A percentile compares a stretch with the other conserved stretches of the same genome.
These are phyloP conservation scores for Fimicolochytrium jonesii DNA, from an alignment of 192 early-diverging fungal species.

Conservation along the genomic window DNA sequence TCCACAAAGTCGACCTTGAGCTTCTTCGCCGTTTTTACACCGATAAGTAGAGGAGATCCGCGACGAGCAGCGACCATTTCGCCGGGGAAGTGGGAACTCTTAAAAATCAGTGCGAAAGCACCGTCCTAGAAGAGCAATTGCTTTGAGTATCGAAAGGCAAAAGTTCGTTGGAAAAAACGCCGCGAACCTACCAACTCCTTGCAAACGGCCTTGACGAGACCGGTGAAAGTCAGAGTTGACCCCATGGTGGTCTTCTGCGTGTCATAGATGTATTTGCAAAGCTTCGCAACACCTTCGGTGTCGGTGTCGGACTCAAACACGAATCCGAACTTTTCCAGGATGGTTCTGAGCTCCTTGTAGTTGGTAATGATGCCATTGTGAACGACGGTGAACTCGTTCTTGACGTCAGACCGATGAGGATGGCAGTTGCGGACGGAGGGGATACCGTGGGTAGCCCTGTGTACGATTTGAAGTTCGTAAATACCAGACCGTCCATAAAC, in stretches of 20 bases:
- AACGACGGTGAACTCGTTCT: constrained; percentile 59
- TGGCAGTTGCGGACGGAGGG: constrained; percentile 58
- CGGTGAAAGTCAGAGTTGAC: constrained; percentile 44
- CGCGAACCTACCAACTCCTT: constrained; percentile 48
- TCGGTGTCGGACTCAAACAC: constrained; percentile 79
- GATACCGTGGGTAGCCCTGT: constrained; percentile 61
- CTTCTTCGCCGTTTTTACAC: constrained; percentile 58
- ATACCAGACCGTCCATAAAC: no score
- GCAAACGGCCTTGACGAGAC: constrained; percentile 56
- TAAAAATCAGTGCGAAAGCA: constrained; percentile 61
- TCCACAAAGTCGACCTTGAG: constrained; percentile 66
- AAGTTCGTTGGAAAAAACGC: background rate
- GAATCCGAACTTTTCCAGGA: constrained; percentile 69
- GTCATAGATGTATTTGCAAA: constrained; percentile 63
- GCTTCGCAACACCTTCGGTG: constrained; percentile 59
- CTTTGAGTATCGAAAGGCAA: no score
- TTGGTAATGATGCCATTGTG: constrained; percentile 70
- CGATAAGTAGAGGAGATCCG: constrained; percentile 62
- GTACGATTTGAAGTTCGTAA: no score
- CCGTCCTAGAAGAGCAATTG: constrained; percentile 54
- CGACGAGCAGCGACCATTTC: constrained; percentile 56
- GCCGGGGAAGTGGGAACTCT: constrained; percentile 53
- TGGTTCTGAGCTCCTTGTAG: constrained; percentile 53
- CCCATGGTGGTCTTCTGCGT: constrained; percentile 45
- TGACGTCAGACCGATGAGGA: constrained; percentile 59